These are phyloP conservation scores for Pythium oligandrum DNA, from an alignment of 352 stramenopile species.

Conservation along the genomic window DNA sequence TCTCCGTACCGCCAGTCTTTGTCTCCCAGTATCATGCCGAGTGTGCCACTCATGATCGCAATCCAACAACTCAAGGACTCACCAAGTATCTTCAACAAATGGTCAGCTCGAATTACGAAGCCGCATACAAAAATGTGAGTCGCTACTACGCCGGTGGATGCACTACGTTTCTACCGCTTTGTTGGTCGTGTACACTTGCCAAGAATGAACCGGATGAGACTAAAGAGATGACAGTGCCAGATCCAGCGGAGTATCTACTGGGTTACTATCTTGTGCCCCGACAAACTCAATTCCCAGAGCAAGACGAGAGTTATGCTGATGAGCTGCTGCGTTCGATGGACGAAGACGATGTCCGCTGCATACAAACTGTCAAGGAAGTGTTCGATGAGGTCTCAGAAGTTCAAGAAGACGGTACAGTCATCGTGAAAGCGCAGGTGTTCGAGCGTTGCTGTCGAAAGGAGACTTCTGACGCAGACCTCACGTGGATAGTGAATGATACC, in stretches of 20 bases:
- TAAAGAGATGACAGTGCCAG: conserved; percentile 8
- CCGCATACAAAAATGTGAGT: conserved; percentile 34
- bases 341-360: conserved; percentile 13
- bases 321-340: conserved; percentile 39
- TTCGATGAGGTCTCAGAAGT: conserved; percentile 3
- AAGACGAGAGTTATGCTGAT: conserved; percentile 37
- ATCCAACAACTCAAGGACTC: conserved; percentile 2
- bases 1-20: conserved; percentile 33
- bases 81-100: conserved; percentile 23
- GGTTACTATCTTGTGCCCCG: conserved; percentile 57
- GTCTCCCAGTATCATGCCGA: conserved; percentile 18
- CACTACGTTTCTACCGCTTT: conserved; percentile 37
- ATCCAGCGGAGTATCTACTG: conserved; percentile 41
- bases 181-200: conserved; percentile 25
- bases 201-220: neutral
- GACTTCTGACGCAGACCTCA: too few species aligned
- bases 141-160: conserved; percentile 46
- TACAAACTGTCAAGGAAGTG: conserved; percentile 23
- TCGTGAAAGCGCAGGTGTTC: too few species aligned
- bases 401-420: too few species aligned
- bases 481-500: too few species aligned
- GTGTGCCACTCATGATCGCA: neutral
- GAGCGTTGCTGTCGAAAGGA: too few species aligned
- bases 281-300: conserved; percentile 56
- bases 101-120: conserved; percentile 32